Conservation (phyloP, 257 asterid species). For the Misopates orontium region DNA sequence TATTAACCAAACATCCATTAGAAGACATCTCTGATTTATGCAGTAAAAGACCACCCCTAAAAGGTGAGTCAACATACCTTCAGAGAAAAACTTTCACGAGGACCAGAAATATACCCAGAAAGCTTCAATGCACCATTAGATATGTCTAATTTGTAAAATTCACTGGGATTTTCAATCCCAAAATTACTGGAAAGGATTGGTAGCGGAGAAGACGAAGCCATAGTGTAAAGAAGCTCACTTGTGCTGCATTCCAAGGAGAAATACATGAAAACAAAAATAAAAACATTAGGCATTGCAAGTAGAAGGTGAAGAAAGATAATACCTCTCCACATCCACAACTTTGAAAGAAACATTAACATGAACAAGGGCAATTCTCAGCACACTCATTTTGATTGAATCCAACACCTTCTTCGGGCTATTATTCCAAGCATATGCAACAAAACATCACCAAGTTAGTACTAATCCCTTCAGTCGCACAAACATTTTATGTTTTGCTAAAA, state of each 20-base stretch:
- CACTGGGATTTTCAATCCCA: constrained; percentile 51
- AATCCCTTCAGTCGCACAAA: constrained; percentile 17
- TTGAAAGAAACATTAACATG: constrained; percentile 63
- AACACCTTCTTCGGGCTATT: constrained; percentile 75
- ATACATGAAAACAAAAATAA: constrained; percentile 30
- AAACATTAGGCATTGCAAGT: constrained; percentile 24
- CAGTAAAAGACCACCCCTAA: constrained; percentile 23
- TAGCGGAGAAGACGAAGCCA: constrained; percentile 70
- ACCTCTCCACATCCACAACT: constrained; percentile 79
- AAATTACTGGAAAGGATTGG: constrained; percentile 62
- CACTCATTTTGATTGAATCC: constrained; percentile 63
- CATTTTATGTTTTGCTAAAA: constrained; percentile 13
- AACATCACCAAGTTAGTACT: constrained; percentile 35
- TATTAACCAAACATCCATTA: constrained; percentile 38
- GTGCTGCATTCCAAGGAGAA: constrained; percentile 53
- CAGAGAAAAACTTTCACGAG: constrained; percentile 46
- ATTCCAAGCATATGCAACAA: constrained; percentile 34
- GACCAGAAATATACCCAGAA: constrained; percentile 79
- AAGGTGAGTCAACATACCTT: constrained; percentile 54
- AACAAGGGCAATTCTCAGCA: constrained; percentile 80
- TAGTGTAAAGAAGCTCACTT: constrained; percentile 59
- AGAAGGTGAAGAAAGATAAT: constrained; percentile 31
- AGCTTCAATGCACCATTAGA: constrained; percentile 62
- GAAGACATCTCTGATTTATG: constrained; percentile 18
- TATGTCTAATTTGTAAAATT: constrained; percentile 46